These are phyloP conservation scores for Lipomyces kockii DNA, from an alignment of 805 yeast species.

Conservation along the genomic window DNA sequence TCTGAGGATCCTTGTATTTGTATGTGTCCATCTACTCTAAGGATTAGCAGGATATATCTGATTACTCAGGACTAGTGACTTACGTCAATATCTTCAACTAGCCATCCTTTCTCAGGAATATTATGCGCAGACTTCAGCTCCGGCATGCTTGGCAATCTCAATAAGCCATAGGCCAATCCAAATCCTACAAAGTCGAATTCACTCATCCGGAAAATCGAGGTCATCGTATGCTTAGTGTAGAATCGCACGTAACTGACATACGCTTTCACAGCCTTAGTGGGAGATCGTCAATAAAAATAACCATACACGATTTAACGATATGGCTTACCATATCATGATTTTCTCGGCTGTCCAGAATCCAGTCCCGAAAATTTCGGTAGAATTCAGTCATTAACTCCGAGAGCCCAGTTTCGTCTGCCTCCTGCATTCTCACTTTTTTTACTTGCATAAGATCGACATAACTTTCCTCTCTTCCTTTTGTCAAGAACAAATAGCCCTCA, in stretches of 20 bases:
- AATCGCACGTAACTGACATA: conserved; percentile 83
- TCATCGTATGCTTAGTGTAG: conserved; percentile 85
- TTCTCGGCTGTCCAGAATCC: conserved; percentile 74
- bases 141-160: conserved; percentile 93
- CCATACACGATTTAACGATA: conserved; percentile 25
- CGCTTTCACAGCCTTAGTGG: conserved; percentile 60
- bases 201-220: conserved; percentile 80
- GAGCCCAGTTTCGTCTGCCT: conserved; percentile 39
- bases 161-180: conserved; percentile 77
- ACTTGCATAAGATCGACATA: conserved; percentile 81
- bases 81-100: conserved; percentile 59
- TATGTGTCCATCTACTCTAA: conserved; percentile 58
- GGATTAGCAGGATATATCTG: neutral
- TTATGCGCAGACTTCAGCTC: conserved; percentile 55
- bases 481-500: conserved; percentile 73
- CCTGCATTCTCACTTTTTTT: conserved; percentile 60
- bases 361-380: conserved; percentile 47
- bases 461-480: conserved; percentile 77
- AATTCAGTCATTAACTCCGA: conserved; percentile 10
- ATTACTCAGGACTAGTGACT: neutral
- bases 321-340: conserved; percentile 61
- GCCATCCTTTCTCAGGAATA: conserved; percentile 77
- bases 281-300: neutral
- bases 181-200: conserved; percentile 71
- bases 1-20: conserved; percentile 63